Conservation (phyloP, 2,329 filamentous ascomycete genomes). For the Alternaria longipes region DNA sequence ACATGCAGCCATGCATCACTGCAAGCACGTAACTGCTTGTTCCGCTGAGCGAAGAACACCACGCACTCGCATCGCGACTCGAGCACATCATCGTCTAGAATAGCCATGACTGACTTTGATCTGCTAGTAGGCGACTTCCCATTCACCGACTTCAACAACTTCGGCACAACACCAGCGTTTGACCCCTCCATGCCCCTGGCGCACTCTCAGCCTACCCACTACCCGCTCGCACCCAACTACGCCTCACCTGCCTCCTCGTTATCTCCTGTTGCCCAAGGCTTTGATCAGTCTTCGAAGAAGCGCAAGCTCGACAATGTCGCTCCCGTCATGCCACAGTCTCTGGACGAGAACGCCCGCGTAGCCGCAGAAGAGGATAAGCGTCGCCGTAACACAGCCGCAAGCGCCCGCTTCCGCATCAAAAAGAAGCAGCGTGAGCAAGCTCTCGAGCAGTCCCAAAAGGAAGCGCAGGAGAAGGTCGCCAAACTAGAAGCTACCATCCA, state of each 20-base stretch:
- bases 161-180: conserved; percentile 42
- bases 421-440: conserved; percentile 65
- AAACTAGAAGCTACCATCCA: conserved; percentile 57
- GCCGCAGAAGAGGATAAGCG: conserved; percentile 64
- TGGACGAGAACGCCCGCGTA: conserved; percentile 58
- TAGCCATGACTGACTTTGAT: conserved; percentile 49
- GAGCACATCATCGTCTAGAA: conserved; percentile 13
- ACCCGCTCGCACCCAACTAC: conserved; percentile 39
- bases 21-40: conserved; percentile 51
- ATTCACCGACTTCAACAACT: conserved; percentile 58
- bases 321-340: conserved; percentile 41
- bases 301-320: conserved; percentile 55
- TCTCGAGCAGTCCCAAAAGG: conserved; percentile 61
- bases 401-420: conserved; percentile 63
- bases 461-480: conserved; percentile 60
- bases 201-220: conserved; percentile 37
- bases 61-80: conserved; percentile 18
- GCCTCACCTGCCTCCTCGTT: conserved; percentile 39
- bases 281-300: conserved; percentile 54
- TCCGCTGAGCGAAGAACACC: conserved; percentile 25
- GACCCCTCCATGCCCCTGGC: conserved; percentile 44
- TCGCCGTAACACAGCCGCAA: conserved; percentile 63
- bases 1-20: conserved; percentile 32
- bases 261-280: conserved; percentile 42
- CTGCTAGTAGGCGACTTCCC: conserved; percentile 54